Base-by-base conservation (phyloP, 2,329 filamentous ascomycete genomes). In the Beauveria medogensis region DNA sequence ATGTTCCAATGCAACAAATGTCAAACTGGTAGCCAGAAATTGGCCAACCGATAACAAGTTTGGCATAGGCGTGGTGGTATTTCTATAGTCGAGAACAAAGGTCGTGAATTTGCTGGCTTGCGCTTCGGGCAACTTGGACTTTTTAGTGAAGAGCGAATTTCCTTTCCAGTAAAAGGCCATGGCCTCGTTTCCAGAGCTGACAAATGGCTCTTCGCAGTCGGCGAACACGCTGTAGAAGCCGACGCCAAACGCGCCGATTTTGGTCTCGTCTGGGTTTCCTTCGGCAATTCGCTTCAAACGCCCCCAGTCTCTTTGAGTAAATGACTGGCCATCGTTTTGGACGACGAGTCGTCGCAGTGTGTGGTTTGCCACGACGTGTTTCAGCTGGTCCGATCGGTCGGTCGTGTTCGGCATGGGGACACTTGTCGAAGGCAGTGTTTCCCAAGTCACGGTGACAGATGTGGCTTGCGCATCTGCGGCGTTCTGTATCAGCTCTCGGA, bases 81-180 rank as follows among this genome's bases (percentile, higher is more conserved):
- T 97, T 69, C 94, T 84, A 74, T 97, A 97, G 70, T 97, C 92
- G 52, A 99, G 81, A 52, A 97, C 87, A 71, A 99, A 99, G n/a
- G 88, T 89, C 2, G 95, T 99, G 67, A 93, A 84, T 37, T 79
- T 78, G 60, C 81, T 88, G 18, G 80, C 76, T 69, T 91, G 82
- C 26, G 84, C 83, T 51, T 84, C 79, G 1, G 89, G 86, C 8
- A 97, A 76, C 66, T 87, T 86, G 24, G 94, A 81, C 67, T 91
- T 90, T 68, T 92, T 89, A 26, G 95, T 99, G 72, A 96, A 97
- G 2, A 99, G 82, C 5, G 91, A 91, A 72, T 97, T 97, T n/a
- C 90, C 92, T 73, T 97, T 97, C 95, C 94, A 99, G 77, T 97
- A 99, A 71, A 99, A 99, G 0, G 93, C 93, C 91, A 99, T 97